Conservation (phyloP, 805 yeast genomes). For the Yamadazyma ubonensis region DNA sequence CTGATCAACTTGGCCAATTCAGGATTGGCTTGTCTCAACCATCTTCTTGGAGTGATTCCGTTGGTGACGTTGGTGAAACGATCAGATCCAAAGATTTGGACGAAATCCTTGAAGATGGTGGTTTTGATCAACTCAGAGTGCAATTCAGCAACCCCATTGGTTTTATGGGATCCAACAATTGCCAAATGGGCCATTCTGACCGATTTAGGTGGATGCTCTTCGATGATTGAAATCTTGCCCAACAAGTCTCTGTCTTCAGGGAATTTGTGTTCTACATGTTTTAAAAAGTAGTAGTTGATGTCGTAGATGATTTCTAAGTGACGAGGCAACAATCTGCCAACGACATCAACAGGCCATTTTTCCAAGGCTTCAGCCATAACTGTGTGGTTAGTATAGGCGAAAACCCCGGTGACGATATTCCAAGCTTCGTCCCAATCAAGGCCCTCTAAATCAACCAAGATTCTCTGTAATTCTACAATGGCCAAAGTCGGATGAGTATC, state of each 20-base stretch:
- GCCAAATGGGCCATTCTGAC: slow-evolving; percentile 93
- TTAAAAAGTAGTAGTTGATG: slow-evolving; percentile 75
- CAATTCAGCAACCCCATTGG: slow-evolving; percentile 93
- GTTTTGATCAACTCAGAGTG: slow-evolving; percentile 89
- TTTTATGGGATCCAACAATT: slow-evolving; percentile 87
- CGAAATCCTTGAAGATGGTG: slow-evolving; percentile 89
- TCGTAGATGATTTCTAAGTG: slow-evolving; percentile 89
- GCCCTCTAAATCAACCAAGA: slow-evolving; percentile 79
- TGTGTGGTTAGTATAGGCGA: slow-evolving; percentile 93
- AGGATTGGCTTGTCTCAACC: slow-evolving; percentile 94
- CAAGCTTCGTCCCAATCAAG: slow-evolving; percentile 83
- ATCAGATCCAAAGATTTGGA: slow-evolving; percentile 72
- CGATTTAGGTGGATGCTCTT: slow-evolving; percentile 76
- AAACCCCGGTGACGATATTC: slow-evolving; percentile 74
- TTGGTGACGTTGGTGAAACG: slow-evolving; percentile 91
- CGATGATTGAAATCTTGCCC: slow-evolving; percentile 75
- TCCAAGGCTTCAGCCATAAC: slow-evolving; percentile 94
- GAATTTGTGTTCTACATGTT: slow-evolving; percentile 70
- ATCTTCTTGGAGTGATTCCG: slow-evolving; percentile 95
- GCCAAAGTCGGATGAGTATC: slow-evolving; percentile 96
- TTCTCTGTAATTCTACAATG: slow-evolving; percentile 82
- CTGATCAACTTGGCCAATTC: slow-evolving; percentile 70
- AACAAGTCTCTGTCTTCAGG: slow-evolving; percentile 71
- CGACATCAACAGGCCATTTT: slow-evolving; percentile 88
- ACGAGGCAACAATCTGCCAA: slow-evolving; percentile 80